Conservation (phyloP, 1,139 yeast genomes). For the Candida tropicalis region DNA sequence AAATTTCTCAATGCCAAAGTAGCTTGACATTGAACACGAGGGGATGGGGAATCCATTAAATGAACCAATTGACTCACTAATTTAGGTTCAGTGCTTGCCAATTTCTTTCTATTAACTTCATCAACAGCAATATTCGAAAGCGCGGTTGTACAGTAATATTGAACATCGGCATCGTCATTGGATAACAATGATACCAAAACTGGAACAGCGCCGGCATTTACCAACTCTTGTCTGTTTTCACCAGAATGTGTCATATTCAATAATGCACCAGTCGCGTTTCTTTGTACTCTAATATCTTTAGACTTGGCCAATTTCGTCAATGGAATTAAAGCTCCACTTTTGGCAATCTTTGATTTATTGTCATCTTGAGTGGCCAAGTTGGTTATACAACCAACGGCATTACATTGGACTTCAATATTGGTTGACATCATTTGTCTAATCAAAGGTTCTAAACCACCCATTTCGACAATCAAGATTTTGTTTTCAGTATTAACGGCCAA, state of each 20-base stretch:
- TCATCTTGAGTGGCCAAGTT: constrained; percentile 98
- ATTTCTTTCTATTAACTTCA: constrained; percentile 82
- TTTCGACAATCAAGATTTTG: constrained; percentile 88
- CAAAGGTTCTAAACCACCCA: constrained; percentile 97
- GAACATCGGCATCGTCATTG: constrained; percentile 93
- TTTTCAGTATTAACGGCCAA: constrained; percentile 96
- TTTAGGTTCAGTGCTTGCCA: constrained; percentile 93
- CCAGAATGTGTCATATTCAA: constrained; percentile 97
- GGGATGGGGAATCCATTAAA: constrained; percentile 89
- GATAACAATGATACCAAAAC: constrained; percentile 88
- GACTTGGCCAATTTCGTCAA: constrained; percentile 92
- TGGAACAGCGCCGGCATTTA: constrained; percentile 97
- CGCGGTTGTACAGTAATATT: constrained; percentile 97
- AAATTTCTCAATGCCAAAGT: constrained; percentile 92
- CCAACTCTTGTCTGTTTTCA: constrained; percentile 94
- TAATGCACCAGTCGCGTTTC: constrained; percentile 98
- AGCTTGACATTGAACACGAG: constrained; percentile 97
- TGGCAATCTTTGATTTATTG: constrained; percentile 92
- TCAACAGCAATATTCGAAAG: constrained; percentile 96
- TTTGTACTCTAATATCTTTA: constrained; percentile 91
- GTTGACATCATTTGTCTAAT: constrained; percentile 97
- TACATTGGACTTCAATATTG: constrained; percentile 97
- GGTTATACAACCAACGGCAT: constrained; percentile 98
- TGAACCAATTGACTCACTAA: constrained; percentile 84
- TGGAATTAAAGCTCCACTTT: constrained; percentile 95